These are phyloP conservation scores for Neofusicoccum ribis DNA, from an alignment of 2,329 filamentous ascomycete genomes.

Conservation along the genomic window DNA sequence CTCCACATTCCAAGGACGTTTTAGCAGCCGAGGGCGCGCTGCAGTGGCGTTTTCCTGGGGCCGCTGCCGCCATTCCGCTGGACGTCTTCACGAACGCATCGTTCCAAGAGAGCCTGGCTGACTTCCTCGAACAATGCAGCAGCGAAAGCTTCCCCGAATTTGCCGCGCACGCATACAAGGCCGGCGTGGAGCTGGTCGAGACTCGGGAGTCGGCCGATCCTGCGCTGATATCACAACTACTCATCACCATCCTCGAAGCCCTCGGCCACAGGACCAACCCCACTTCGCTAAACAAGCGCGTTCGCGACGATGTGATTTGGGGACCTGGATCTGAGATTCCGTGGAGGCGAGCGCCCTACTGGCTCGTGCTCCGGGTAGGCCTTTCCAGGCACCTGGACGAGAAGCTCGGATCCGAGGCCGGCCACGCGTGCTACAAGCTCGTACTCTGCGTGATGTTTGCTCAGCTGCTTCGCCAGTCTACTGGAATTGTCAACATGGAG, in stretches of 20 bases:
- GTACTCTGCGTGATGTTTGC: constrained; percentile 54
- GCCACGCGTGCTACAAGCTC: constrained; percentile 58
- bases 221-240: constrained; percentile 58
- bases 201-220: constrained; percentile 60
- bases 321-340: constrained; percentile 47
- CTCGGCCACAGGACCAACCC: constrained; percentile 47
- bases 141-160: constrained; percentile 56
- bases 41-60: constrained; percentile 61
- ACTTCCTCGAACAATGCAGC: constrained; percentile 59
- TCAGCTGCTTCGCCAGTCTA: constrained; percentile 46
- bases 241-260: constrained; percentile 61
- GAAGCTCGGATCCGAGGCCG: constrained; percentile 41
- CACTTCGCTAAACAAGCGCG: constrained; percentile 53
- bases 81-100: constrained; percentile 38
- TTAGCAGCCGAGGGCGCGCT: constrained; percentile 55
- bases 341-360: constrained; percentile 64
- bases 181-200: constrained; percentile 51
- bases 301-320: constrained; percentile 64
- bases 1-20: constrained; percentile 54
- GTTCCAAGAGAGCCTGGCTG: constrained; percentile 52
- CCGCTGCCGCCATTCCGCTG: constrained; percentile 50
- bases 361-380: constrained; percentile 62
- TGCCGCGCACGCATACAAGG: constrained; percentile 54
- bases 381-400: constrained; percentile 54
- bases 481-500: constrained; percentile 36